Evolutionary conservation across 805 yeast species (phyloP), one percentile per base, ranked within the genome.

Genomic region (Zygosaccharomyces kombuchaensis): DNA sequence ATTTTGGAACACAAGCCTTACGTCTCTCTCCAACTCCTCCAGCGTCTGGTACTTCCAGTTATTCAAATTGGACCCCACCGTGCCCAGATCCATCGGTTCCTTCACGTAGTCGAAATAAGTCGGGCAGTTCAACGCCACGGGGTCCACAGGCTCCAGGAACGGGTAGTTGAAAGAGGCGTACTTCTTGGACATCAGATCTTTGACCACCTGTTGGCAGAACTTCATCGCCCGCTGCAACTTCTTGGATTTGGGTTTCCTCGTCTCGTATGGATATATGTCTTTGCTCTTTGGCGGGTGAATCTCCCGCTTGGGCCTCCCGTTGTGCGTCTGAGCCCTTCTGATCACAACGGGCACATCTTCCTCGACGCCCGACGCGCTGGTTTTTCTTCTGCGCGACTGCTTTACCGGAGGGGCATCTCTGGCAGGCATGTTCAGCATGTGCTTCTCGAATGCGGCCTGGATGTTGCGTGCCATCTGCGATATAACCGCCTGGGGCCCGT

Each of bases 281-380:
- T 87, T 87, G 26, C 96, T 87, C 61, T 86, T 84, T 44, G 99
- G 99, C 2, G 99, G 99, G 64, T 90, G 97, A 39, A 93, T 88
- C 55, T 88, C 93, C 55, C 99, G 80, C 67, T 91, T 91, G 31
- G 98, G 98, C 55, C 99, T 76, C 25, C 90, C 93, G 43, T 82
- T 86, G 19, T 82, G 80, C 6, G 77, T 73, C 26, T 84, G 80
- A 50, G 88, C 95, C 47, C 91, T 76, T 63, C 95, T 77, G 40
- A 84, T 76, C n/a, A 65, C 65, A 9, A 66, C 63, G 0, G 72
- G 70, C 1, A 69, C 56, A 13, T 67, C 62, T 4, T 66, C 65
- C 31, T 63, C 64, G 13, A 51, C 55, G 2, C 58, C 58, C 42
- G 43, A 46, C 4, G 35, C 31, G 31, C 41, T 38, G 14, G 45